Base-by-base conservation (phyloP, 768 basidiomycete species). In the Pisolithus microcarpus region DNA sequence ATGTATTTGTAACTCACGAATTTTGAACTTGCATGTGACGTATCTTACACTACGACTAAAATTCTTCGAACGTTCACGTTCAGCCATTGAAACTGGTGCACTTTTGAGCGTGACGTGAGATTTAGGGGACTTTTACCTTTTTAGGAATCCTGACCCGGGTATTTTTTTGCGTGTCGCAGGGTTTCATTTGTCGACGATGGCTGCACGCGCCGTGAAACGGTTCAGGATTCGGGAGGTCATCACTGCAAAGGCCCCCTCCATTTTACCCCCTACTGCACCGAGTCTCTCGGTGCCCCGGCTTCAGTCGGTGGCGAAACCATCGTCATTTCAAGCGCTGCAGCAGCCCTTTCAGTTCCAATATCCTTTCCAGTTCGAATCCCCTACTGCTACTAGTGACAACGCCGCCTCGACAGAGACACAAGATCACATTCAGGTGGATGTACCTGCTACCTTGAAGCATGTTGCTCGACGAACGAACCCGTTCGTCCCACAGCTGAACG, bases 401-500 rank as follows among this genome's bases (percentile, higher is more conserved):
- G 16, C 26, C 7, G 39, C 39, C n/a, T 26, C 43, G 10, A 15
- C 43, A 11, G 28, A 30, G 24, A 7, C 19, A 21, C 45, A 46
- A 18, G 13, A n/a, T 5, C 15, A 30, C 31, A 16, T 40, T 21
- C 37, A 42, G 28, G 23, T 30, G 5, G 24, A 40, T 9, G 21
- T n/a, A 5, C 26, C 49, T 43, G 19, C 40, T 15, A 15, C 26
- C 10, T n/a, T 28, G 18, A 19, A 23, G 26, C 45, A 31, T 13
- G 31, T 46, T 23, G 19, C 34, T 31, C 30, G 34, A 52, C 61
- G 52, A 53, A 60, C 40, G 40, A 91, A 90, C 62, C 88, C 88
- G 7, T 91, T 91, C 65, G 60, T 90, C 38, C 77, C 87, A 5
- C 74, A 70, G 43, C 74, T 73, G 49, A 85, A 85, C 56, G 69